Conservation (phyloP, 192 early-diverging fungal genomes). For the Linnemannia schmuckeri region DNA sequence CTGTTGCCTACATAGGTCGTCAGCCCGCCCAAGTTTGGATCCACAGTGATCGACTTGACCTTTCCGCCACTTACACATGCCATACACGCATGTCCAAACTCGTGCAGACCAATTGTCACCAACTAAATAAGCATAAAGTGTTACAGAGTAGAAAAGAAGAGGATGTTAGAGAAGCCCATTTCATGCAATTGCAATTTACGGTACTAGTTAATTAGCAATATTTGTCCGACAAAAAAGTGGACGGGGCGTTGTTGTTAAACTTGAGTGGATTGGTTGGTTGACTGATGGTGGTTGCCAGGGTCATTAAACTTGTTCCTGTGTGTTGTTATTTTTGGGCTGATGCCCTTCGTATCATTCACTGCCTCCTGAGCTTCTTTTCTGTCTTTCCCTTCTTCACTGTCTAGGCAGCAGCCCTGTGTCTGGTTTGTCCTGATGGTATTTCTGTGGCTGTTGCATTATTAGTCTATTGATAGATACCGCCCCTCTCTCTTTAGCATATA, state of each 20-base stretch:
- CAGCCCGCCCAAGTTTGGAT: constrained; percentile 94
- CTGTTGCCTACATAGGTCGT: constrained; percentile 66
- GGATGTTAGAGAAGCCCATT: not conserved
- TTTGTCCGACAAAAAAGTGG: not conserved
- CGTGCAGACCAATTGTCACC: constrained; percentile 93
- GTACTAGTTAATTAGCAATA: constrained; percentile 15
- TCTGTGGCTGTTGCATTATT: constrained; percentile 5
- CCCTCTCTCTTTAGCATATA: not conserved
- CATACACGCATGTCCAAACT: constrained; percentile 94
- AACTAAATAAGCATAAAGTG: constrained; percentile 62
- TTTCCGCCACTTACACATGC: constrained; percentile 90
- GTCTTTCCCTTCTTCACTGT: not conserved
- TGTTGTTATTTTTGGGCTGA: constrained; percentile 3
- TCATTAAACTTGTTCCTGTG: not conserved
- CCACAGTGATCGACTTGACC: constrained; percentile 89
- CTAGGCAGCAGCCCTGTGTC: not conserved
- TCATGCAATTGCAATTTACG: not conserved
- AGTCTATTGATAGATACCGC: not conserved
- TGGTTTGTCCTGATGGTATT: not conserved
- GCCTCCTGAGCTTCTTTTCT: not conserved
- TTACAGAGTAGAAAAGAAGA: not conserved
- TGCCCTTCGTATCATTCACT: not conserved
- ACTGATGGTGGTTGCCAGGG: not conserved
- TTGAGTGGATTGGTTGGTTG: not conserved
- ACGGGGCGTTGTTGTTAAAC: not conserved